These are phyloP conservation scores for Penicillium sp. DNA, from an alignment of 2,329 filamentous ascomycete genomes.

Conservation along the genomic window DNA sequence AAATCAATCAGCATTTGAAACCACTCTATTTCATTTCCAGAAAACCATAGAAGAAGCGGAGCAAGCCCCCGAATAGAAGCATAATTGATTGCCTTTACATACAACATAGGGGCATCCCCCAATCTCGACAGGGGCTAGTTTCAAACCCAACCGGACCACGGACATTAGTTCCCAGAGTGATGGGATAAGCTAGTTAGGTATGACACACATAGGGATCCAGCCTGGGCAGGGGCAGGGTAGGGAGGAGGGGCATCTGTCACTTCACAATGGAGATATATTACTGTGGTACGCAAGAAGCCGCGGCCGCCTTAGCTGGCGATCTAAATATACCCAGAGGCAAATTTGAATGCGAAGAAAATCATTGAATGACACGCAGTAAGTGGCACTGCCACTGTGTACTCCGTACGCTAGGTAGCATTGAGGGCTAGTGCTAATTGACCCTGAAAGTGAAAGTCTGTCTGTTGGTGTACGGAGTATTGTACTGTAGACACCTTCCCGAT, in stretches of 20 bases:
- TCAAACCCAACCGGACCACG: not conserved
- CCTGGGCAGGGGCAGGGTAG: not conserved
- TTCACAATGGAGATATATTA: not conserved
- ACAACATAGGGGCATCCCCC: not conserved
- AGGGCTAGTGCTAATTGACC: not conserved
- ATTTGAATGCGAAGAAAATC: not conserved
- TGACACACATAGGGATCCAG: slow-evolving; percentile 1
- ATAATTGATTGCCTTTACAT: not conserved
- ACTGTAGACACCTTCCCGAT: slow-evolving; percentile 6
- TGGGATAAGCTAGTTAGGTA: not conserved
- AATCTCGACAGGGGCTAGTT: not conserved
- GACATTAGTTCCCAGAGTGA: slow-evolving; percentile 1
- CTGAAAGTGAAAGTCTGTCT: not conserved
- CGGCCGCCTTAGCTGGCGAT: not conserved
- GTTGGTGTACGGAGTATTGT: not conserved
- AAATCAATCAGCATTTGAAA: not conserved
- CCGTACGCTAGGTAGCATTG: not conserved
- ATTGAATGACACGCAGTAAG: not conserved
- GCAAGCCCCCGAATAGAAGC: not conserved
- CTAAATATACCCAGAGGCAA: slow-evolving; percentile 1
- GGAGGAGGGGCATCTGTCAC: not conserved
- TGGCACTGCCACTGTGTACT: not conserved
- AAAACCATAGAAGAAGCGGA: slow-evolving; percentile 4
- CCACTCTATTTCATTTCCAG: not conserved
- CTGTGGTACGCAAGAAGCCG: not conserved